Percentiles rank a stretch among this genome's conserved stretches.
These are phyloP conservation scores for Euphorbia schlechtendalii DNA, from an alignment of 441 rosid species.

Conservation along the genomic window DNA sequence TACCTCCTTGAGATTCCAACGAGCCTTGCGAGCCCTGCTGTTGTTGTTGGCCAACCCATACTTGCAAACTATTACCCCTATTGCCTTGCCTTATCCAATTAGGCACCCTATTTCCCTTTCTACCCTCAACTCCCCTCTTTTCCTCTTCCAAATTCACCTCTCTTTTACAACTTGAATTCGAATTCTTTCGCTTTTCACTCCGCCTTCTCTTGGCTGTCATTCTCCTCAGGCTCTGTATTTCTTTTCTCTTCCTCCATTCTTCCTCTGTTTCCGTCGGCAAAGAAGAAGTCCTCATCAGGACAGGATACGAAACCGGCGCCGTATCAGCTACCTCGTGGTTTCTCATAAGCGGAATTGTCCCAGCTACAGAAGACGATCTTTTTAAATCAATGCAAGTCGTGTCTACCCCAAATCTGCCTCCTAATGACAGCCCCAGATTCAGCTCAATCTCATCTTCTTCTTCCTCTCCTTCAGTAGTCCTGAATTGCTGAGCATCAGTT, in stretches of 20 bases:
- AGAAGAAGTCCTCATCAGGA: constrained; percentile 64
- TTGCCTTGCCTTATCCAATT: constrained; percentile 27
- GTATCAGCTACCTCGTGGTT: constrained; percentile 24
- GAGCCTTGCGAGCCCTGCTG: constrained; percentile 47
- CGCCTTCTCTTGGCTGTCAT: constrained; percentile 86
- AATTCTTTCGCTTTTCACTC: constrained; percentile 72
- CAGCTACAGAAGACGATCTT: constrained; percentile 73
- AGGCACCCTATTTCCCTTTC: constrained; percentile 25
- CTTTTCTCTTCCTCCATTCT: constrained; percentile 93
- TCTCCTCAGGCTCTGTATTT: constrained; percentile 72
- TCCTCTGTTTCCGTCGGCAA: constrained; percentile 85
- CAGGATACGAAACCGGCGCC: constrained; percentile 29
- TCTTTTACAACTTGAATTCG: constrained; percentile 19
- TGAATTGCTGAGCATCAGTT: constrained; percentile 21
- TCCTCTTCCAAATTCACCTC: constrained; percentile 36
- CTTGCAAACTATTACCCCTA: constrained; percentile 36
- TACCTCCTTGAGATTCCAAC: constrained; percentile 48
- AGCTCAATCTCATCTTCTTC: constrained; percentile 58
- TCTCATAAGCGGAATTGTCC: constrained; percentile 41
- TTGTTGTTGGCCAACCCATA: constrained; percentile 23
- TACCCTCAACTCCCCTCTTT: constrained; percentile 16
- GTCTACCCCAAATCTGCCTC: constrained; percentile 92
- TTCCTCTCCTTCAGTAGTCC: constrained; percentile 31
- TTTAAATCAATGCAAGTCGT: constrained; percentile 42
- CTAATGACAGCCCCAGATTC: constrained; percentile 77